These are phyloP conservation scores for Aspergillus flavus DNA, from an alignment of 2,329 filamentous ascomycete genomes.

Conservation along the genomic window DNA sequence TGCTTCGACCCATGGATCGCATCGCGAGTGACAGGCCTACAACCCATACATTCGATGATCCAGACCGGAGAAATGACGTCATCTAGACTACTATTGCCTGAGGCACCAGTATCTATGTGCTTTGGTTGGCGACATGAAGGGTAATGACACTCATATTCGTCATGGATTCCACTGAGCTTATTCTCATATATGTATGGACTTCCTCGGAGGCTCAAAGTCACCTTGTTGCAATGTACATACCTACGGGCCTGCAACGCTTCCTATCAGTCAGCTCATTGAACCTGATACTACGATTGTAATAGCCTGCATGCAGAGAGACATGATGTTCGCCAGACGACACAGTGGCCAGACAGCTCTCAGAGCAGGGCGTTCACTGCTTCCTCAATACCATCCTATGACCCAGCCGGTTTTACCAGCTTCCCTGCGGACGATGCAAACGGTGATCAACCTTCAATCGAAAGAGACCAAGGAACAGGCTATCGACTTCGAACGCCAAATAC, in stretches of 20 bases:
- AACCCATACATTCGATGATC: not conserved
- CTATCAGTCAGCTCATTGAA: not conserved
- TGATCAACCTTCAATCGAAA: not conserved
- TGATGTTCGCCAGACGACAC: not conserved
- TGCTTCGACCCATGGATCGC: not conserved
- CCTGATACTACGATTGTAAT: not conserved
- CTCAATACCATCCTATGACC: not conserved
- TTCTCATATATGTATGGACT: not conserved
- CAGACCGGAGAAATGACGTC: not conserved
- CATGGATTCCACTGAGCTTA: not conserved
- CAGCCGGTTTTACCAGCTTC: not conserved
- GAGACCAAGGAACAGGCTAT: not conserved
- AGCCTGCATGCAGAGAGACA: not conserved
- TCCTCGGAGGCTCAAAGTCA: not conserved
- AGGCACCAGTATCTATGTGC: not conserved
- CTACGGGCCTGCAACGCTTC: not conserved
- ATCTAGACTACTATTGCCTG: not conserved
- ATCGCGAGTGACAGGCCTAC: not conserved
- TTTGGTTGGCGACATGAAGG: not conserved
- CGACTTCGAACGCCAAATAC: constrained; percentile 21
- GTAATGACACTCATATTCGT: constrained; percentile 1
- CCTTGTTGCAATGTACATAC: not conserved
- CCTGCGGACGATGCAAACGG: not conserved
- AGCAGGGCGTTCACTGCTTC: not conserved
- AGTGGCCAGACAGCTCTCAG: not conserved